A percentile compares a stretch with the other conserved stretches of the same genome.
These are phyloP conservation scores for Cyathus striatus DNA, from an alignment of 768 basidiomycete genomes.

Conservation along the genomic window DNA sequence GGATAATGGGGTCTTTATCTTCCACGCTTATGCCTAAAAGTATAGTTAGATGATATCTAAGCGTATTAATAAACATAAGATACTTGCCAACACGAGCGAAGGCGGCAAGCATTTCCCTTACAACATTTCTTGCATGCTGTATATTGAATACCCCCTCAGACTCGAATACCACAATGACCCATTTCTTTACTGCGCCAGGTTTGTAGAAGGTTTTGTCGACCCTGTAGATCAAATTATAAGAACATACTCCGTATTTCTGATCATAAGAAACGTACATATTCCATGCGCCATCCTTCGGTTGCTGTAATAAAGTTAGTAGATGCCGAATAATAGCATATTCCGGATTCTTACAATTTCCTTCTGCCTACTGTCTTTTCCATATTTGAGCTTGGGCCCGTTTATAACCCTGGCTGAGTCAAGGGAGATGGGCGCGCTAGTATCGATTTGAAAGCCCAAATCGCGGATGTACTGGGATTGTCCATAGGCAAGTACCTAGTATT, in stretches of 20 bases:
- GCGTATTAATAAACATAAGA: slow-evolving; percentile 29
- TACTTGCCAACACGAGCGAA: slow-evolving; percentile 51
- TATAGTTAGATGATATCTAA: slow-evolving; percentile 25
- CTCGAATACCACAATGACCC: slow-evolving; percentile 68
- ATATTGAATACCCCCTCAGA: slow-evolving; percentile 45
- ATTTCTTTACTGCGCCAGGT: slow-evolving; percentile 46
- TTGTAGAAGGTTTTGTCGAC: slow-evolving; percentile 64
- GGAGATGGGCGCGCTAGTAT: slow-evolving; percentile 35
- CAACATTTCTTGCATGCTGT: slow-evolving; percentile 44
- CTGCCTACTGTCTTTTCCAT: slow-evolving; percentile 49
- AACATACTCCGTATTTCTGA: slow-evolving; percentile 28
- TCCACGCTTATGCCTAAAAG: slow-evolving; percentile 53
- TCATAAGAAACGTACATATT: slow-evolving; percentile 48
- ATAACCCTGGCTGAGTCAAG: slow-evolving; percentile 51
- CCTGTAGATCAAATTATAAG: slow-evolving; percentile 43
- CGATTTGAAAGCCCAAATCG: slow-evolving; percentile 59
- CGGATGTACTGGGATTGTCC: slow-evolving; percentile 66
- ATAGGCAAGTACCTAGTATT: slow-evolving; percentile 46
- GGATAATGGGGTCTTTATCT: slow-evolving; percentile 39
- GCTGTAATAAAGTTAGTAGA: slow-evolving; percentile 24
- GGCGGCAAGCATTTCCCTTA: slow-evolving; percentile 39
- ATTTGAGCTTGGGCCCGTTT: slow-evolving; percentile 54
- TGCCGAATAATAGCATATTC: not conserved
- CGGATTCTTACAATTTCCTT: slow-evolving; percentile 47
- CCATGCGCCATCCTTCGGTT: slow-evolving; percentile 62